Percentiles rank a stretch among this genome's conserved stretches.
These are phyloP conservation scores for Ustilago xerochloae DNA, from an alignment of 1,284 basidiomycete genomes.

Conservation along the genomic window DNA sequence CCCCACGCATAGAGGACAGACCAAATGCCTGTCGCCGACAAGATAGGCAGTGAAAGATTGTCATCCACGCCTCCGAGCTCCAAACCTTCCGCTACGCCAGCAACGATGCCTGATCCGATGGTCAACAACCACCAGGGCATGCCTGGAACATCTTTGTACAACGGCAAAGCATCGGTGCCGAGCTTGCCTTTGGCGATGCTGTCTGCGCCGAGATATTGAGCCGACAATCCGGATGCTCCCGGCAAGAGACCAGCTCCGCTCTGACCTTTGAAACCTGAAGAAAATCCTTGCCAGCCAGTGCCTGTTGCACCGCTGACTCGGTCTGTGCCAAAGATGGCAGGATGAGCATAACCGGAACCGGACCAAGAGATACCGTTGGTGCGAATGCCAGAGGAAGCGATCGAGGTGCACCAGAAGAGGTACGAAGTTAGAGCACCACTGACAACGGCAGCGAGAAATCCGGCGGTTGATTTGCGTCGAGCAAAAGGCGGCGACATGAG, in stretches of 20 bases:
- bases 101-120: conserved; percentile 64
- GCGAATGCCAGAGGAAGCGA: conserved; percentile 54
- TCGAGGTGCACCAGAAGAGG: conserved; percentile 78
- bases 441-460: conserved; percentile 84
- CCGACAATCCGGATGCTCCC: conserved; percentile 22
- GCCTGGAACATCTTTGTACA: conserved; percentile 40
- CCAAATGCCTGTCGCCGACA: conserved; percentile 85
- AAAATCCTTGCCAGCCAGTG: conserved; percentile 55
- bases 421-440: conserved; percentile 80
- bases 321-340: conserved; percentile 58
- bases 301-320: conserved; percentile 33
- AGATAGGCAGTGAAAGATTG: conserved; percentile 90
- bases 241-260: conserved; percentile 32
- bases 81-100: conserved; percentile 69
- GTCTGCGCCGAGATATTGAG: conserved; percentile 31
- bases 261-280: conserved; percentile 40
- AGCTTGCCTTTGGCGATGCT: conserved; percentile 40
- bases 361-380: conserved; percentile 60
- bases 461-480: conserved; percentile 85
- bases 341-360: conserved; percentile 37
- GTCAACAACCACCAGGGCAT: conserved; percentile 59
- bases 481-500: conserved; percentile 83
- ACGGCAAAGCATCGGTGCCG: conserved; percentile 25
- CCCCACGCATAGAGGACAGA: conserved; percentile 60
- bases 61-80: conserved; percentile 90